A percentile compares a stretch with the other conserved stretches of the same genome.
Evolutionary conservation across 257 asterid species (phyloP).

Genomic region (Jacaranda mimosifolia): DNA sequence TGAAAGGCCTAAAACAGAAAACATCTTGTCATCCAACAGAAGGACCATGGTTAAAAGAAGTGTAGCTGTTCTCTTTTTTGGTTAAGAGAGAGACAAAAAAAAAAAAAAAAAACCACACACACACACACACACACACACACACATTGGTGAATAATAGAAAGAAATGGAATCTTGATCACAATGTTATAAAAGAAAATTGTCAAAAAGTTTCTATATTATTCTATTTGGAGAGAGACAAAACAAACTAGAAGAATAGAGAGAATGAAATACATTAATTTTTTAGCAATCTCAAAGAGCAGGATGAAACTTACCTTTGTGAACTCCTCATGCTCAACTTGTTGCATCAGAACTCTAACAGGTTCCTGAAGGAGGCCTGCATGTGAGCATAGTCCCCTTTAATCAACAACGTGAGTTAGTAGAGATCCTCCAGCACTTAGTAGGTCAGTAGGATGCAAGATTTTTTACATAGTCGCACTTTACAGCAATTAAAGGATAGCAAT

Average conservation of each 20-base stretch:
- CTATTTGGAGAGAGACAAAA: conserved; percentile 11
- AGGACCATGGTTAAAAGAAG: not conserved
- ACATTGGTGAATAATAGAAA: conserved; percentile 5
- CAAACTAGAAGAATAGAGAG: conserved; percentile 12
- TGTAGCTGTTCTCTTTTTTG: conserved; percentile 4
- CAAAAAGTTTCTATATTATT: not conserved
- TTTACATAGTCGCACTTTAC: conserved; percentile 16
- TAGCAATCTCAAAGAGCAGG: conserved; percentile 29
- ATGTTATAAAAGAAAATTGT: conserved; percentile 13
- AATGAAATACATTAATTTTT: not conserved
- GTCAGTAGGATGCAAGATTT: conserved; percentile 27
- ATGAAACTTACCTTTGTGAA: conserved; percentile 67
- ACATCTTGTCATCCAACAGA: not conserved
- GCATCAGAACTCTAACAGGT: conserved; percentile 82
- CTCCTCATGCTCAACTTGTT: conserved; percentile 75
- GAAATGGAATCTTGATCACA: conserved; percentile 5
- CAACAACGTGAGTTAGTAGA: not conserved
- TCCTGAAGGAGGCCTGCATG: conserved; percentile 82
- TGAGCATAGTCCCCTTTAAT: conserved; percentile 21
- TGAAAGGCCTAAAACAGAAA: conserved; percentile 15
- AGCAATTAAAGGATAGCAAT: conserved; percentile 22
- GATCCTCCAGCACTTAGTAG: conserved; percentile 18
- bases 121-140: too few relatives aligned
- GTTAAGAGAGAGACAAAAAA: conserved; percentile 8
- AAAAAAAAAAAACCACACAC: too few relatives aligned